Base-by-base conservation (phyloP, 306 rosid species). In the Vigna hirtella region DNA sequence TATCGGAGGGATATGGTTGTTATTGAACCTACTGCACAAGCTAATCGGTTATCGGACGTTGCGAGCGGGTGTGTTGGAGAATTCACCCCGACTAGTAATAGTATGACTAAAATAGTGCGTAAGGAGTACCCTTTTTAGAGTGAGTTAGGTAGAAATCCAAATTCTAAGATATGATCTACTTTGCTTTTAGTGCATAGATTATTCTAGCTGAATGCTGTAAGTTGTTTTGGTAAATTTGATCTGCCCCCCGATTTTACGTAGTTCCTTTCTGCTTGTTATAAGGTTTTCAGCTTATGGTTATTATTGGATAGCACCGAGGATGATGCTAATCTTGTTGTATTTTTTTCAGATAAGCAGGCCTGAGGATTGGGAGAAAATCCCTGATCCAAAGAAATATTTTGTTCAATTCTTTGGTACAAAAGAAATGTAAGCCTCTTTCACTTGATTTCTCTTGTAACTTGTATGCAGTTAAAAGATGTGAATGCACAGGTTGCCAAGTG, bases 341-440 rank as follows among this genome's bases (percentile, higher is more conserved):
- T 65, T 79, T 79, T 83, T 85, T 43, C 91, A 96, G 99, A 93
- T 96, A 61, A 91, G 98, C 88, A 90, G 88, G 78, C 98, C 99
- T 58, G 97, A 96, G 78, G 98, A 96, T 69, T 93, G 96, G 96
- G 83, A 87, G 75, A 91, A 88, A 77, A 17, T 73, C 74, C 94
- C 91, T 81, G 99, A 93, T 85, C 96, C 99, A 1, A 96, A 90
- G 91, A 93, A 96, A 77, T 83, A 83, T 84, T 96, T 96, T 84
- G 97, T 96, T 80, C 93, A 96, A 58, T 96, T 96, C 67, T 93
- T 91, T 87, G 99, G 94, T 58, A 93, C 99, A 0, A 85, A 91
- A 82, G 98, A 96, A 86, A 93, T 90, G 99, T 96, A 85, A 88
- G 98, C 86, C 12, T 80, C 64, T 82, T 47, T 40, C 10, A 13